phyloP scores from a whole-genome alignment of 192 early-diverging fungal genomes.

The Backusella macrospora region DNA sequence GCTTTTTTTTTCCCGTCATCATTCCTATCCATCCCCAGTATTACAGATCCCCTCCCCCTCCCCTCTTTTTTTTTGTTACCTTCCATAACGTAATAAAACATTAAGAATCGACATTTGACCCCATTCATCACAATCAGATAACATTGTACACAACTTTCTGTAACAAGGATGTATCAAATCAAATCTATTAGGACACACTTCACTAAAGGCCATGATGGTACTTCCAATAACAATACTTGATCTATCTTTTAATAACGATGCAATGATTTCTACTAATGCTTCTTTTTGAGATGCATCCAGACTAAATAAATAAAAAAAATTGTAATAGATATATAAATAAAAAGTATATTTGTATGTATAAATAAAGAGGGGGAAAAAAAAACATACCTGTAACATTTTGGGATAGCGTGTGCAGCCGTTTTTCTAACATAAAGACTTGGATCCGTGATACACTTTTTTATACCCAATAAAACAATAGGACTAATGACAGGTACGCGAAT shows the following conservation, averaged over 20 bases:
- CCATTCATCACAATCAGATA: conserved; percentile 95
- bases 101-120: conserved; percentile 86
- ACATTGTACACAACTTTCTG: conserved; percentile 82
- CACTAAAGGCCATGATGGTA: conserved; percentile 81
- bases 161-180: conserved; percentile 90
- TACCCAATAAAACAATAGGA: conserved; percentile 87
- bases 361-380: conserved; percentile 13
- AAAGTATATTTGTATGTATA: background rate
- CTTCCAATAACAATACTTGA: conserved; percentile 88
- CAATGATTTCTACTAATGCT: conserved; percentile 77
- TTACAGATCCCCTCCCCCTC: no score
- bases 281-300: conserved; percentile 78
- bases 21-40: background rate
- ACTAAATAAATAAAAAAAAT: conserved; percentile 36
- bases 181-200: conserved; percentile 83
- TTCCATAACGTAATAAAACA: conserved; percentile 79
- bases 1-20: background rate
- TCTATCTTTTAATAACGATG: conserved; percentile 76
- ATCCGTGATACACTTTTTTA: conserved; percentile 87
- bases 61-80: conserved; percentile 39
- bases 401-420: conserved; percentile 87
- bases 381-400: conserved; percentile 78
- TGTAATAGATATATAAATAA: no score
- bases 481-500: conserved; percentile 92
- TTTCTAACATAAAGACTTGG: conserved; percentile 92